A percentile compares a stretch with the other conserved stretches of the same genome.
phyloP scores from a whole-genome alignment of 768 basidiomycete genomes.

The Rhodotorula sphaerocarpa region DNA sequence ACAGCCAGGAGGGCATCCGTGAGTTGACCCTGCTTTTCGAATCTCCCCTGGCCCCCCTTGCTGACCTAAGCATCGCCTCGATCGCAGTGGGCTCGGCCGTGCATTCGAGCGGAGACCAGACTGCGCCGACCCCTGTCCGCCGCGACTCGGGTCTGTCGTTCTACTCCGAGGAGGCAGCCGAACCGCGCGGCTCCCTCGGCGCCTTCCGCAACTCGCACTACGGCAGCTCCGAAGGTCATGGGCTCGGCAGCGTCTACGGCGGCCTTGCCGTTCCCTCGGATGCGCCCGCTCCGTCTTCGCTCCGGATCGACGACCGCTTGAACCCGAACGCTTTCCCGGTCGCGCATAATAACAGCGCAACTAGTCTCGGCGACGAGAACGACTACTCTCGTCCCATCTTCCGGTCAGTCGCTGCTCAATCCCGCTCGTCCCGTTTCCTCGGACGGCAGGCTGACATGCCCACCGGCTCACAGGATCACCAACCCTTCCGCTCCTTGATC shows the following conservation, averaged over 20 bases:
- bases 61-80: neutral
- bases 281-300: too few species aligned
- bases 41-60: neutral
- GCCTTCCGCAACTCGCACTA: slow-evolving; percentile 20
- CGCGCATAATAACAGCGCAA: slow-evolving; percentile 1
- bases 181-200: slow-evolving; percentile 1
- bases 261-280: neutral
- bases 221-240: slow-evolving; percentile 1
- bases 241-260: neutral
- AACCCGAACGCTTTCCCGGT: slow-evolving; percentile 13
- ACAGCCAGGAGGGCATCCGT: slow-evolving; percentile 24
- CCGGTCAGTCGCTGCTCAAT: slow-evolving; percentile 1
- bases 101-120: slow-evolving; percentile 4
- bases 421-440: neutral
- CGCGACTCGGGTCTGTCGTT: slow-evolving; percentile 22
- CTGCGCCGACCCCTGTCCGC: neutral
- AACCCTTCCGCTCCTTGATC: slow-evolving; percentile 26
- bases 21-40: neutral
- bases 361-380: slow-evolving; percentile 23
- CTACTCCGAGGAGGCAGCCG: neutral
- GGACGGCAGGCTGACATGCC: too few species aligned
- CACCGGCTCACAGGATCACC: slow-evolving; percentile 8
- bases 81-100: slow-evolving; percentile 18
- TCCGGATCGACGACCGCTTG: slow-evolving; percentile 16
- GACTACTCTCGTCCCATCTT: slow-evolving; percentile 31